Evolutionary conservation across 2,329 filamentous ascomycete genomes (phyloP), one percentile per base, ranked within the genome.

Genomic region (Neofusicoccum kwambonambiense): DNA sequence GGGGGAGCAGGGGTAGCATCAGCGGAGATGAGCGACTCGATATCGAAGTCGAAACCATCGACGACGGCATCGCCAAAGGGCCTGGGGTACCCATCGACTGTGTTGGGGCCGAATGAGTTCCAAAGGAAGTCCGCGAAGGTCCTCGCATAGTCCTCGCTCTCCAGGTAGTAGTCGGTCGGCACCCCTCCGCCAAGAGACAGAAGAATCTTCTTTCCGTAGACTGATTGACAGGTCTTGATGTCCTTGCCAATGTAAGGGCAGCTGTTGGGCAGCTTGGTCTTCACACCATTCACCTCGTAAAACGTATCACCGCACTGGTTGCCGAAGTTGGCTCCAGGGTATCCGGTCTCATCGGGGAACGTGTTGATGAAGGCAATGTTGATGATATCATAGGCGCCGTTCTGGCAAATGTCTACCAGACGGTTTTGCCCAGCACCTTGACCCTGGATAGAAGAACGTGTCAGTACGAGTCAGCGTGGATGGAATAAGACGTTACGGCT

Each of bases 41-140:
- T 88, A 73, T 93, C 90, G 68, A 92, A 87, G 76, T 93, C 90
- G 74, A 93, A 92, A 3, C 90, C 90, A 73, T 93, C 89, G 45
- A 93, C 78, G 5, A 86, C 81, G 8, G 87, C 85, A 12, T 79
- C 76, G 61, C 87, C 88, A 72, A 92, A 92, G 1, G 90, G 90
- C 11, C 90, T 86, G 64, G 85, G 81, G 5, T 79, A 79, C 1
- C 75, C 76, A 42, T 76, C 80, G 31, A 76, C 79, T 8, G 77
- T 72, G 11, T 64, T 34, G 3, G 89, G 87, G 2, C 90, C 90
- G 73, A 92, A 92, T 67, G 88, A 89, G 60, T 84, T 80, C 90
- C 90, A 93, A 64, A 93, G 78, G 19, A 84, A 80, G 62, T 89
- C 90, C 1, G 84, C 84, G 4, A 61, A 54, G 12, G 42, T 66